These are phyloP conservation scores for Lenzites betulinus DNA, from an alignment of 768 basidiomycete species.

Conservation along the genomic window DNA sequence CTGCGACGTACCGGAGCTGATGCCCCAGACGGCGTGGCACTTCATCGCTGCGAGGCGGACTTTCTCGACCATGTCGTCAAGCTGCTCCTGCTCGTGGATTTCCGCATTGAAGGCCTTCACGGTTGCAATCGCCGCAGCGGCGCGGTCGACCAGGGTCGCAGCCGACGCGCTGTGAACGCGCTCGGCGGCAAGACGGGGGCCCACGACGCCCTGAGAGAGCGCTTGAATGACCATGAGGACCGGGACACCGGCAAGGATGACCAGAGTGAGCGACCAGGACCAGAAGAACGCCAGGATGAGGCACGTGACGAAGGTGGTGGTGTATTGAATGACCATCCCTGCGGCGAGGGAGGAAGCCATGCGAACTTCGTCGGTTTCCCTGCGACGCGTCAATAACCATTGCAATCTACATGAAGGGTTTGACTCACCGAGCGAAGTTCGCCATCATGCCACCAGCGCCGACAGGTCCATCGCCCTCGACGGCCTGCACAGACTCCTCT, in stretches of 20 bases:
- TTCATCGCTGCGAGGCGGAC: constrained; percentile 50
- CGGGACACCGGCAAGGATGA: constrained; percentile 91
- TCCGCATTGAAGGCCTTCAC: constrained; percentile 93
- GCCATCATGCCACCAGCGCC: constrained; percentile 94
- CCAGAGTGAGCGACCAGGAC: constrained; percentile 83
- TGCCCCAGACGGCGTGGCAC: constrained; percentile 75
- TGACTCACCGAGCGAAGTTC: constrained; percentile 75
- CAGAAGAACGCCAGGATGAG: constrained; percentile 80
- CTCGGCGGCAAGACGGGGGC: constrained; percentile 68
- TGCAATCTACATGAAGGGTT: not conserved
- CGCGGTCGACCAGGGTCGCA: constrained; percentile 79
- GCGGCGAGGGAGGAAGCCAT: constrained; percentile 79
- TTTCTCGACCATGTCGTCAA: constrained; percentile 46
- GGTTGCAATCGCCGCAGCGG: constrained; percentile 75
- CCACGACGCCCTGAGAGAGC: constrained; percentile 68
- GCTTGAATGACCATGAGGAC: constrained; percentile 75
- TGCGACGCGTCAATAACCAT: constrained; percentile 34
- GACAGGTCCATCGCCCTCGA: constrained; percentile 50
- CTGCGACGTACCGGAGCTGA: constrained; percentile 66
- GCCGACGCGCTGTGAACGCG: constrained; percentile 68
- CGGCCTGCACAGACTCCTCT: constrained; percentile 45
- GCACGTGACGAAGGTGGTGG: constrained; percentile 77
- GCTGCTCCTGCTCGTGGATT: constrained; percentile 50
- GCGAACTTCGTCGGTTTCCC: constrained; percentile 94
- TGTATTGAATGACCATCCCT: constrained; percentile 77